These are phyloP conservation scores for Teratosphaeria zuluensis DNA, from an alignment of 2,329 filamentous ascomycete genomes.

Conservation along the genomic window DNA sequence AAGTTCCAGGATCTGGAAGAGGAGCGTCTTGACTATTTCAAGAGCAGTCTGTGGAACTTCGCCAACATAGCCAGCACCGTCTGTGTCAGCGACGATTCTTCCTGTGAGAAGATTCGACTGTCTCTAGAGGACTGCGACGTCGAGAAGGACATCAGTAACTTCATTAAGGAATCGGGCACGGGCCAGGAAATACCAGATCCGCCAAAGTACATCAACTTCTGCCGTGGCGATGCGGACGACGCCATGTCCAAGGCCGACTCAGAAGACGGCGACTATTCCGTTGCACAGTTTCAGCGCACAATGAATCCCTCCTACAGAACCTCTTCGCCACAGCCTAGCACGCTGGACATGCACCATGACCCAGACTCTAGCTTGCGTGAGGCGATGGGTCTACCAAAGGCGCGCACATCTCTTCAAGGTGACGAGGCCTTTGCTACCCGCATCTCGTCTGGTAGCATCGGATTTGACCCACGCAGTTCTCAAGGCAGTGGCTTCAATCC, in stretches of 20 bases:
- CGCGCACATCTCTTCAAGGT: slow-evolving; percentile 28
- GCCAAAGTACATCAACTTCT: slow-evolving; percentile 98
- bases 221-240: slow-evolving; percentile 74
- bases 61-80: slow-evolving; percentile 96
- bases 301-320: slow-evolving; percentile 93
- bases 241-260: slow-evolving; percentile 65
- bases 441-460: slow-evolving; percentile 19
- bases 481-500: slow-evolving; percentile 15
- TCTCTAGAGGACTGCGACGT: slow-evolving; percentile 94
- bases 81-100: slow-evolving; percentile 88
- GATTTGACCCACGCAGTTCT: slow-evolving; percentile 12
- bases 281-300: slow-evolving; percentile 88
- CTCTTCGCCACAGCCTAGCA: slow-evolving; percentile 92
- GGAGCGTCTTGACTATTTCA: slow-evolving; percentile 91
- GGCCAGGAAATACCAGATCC: slow-evolving; percentile 96
- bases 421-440: slow-evolving; percentile 22
- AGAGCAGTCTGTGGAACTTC: slow-evolving; percentile 96
- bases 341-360: slow-evolving; percentile 85
- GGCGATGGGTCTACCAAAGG: slow-evolving; percentile 48
- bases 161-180: slow-evolving; percentile 83
- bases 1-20: slow-evolving; percentile 99
- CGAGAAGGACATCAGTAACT: slow-evolving; percentile 81
- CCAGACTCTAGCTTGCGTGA: slow-evolving; percentile 64
- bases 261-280: slow-evolving; percentile 82
- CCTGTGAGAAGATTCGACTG: slow-evolving; percentile 90